Evolutionary conservation across 2,329 filamentous ascomycete genomes (phyloP).

Genomic region (Paecilomyces variotii): DNA sequence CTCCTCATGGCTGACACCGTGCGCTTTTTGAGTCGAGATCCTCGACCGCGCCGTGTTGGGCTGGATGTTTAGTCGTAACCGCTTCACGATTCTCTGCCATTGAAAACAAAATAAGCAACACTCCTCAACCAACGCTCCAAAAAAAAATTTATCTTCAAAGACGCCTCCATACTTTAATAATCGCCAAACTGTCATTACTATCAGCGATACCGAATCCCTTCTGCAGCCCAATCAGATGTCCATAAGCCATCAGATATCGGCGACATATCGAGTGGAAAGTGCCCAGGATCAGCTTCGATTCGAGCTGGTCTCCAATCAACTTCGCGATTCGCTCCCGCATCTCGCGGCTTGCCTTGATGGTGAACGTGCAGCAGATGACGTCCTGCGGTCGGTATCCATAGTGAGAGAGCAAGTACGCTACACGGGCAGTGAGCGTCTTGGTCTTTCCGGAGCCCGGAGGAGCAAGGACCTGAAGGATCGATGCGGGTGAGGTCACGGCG

Average conservation of each 20-base stretch:
- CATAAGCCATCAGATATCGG: slow-evolving; percentile 76
- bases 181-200: slow-evolving; percentile 66
- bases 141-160: neutral
- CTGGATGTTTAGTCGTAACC: slow-evolving; percentile 60
- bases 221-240: slow-evolving; percentile 70
- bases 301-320: slow-evolving; percentile 68
- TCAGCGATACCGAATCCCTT: slow-evolving; percentile 89
- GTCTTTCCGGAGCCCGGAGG: slow-evolving; percentile 76
- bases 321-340: slow-evolving; percentile 84
- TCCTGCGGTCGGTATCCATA: slow-evolving; percentile 69
- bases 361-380: slow-evolving; percentile 93
- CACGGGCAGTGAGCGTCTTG: slow-evolving; percentile 85
- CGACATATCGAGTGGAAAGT: slow-evolving; percentile 93
- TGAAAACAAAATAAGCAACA: slow-evolving; percentile 7
- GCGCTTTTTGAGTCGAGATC: slow-evolving; percentile 60
- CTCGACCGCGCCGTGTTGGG: slow-evolving; percentile 61
- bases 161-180: slow-evolving; percentile 50
- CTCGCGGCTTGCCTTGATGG: slow-evolving; percentile 85
- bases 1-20: slow-evolving; percentile 42
- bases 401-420: slow-evolving; percentile 76
- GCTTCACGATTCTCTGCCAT: slow-evolving; percentile 62
- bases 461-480: slow-evolving; percentile 54
- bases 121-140: neutral
- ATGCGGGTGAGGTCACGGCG: slow-evolving; percentile 56
- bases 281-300: slow-evolving; percentile 72